phyloP scores from a whole-genome alignment of 495 filamentous ascomycete species.

The Tuber calosporum region DNA sequence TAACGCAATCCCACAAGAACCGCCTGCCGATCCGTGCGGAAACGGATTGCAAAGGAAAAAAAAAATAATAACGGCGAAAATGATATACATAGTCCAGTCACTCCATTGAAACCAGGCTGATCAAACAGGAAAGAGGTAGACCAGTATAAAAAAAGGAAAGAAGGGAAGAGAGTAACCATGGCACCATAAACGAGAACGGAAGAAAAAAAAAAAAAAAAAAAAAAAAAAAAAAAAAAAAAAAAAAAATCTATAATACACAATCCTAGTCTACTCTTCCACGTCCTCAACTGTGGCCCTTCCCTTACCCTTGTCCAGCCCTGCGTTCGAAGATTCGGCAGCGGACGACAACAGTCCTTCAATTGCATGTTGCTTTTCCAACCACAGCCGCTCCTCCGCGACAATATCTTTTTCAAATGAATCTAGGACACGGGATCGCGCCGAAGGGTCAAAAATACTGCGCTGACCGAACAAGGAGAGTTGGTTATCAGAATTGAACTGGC shows the following conservation, averaged over 20 bases:
- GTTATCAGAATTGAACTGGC: constrained; percentile 24
- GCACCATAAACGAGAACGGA: not conserved
- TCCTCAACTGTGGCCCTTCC: constrained; percentile 18
- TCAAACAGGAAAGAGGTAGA: not conserved
- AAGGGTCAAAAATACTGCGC: constrained; percentile 28
- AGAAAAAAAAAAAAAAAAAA: not conserved
- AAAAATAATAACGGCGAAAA: not conserved
- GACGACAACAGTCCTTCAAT: constrained; percentile 29
- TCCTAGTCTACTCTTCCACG: not conserved
- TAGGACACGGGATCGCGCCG: constrained; percentile 27
- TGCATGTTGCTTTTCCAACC: constrained; percentile 16
- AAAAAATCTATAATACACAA: not conserved
- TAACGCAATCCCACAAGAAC: not conserved
- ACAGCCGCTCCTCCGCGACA: constrained; percentile 22
- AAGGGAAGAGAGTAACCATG: not conserved
- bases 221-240: too few relatives aligned
- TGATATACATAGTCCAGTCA: not conserved
- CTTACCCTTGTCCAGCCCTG: constrained; percentile 13
- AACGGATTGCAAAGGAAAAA: not conserved
- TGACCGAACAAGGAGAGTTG: constrained; percentile 30
- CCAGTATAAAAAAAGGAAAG: not conserved
- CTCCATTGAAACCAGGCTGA: not conserved
- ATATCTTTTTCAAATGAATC: constrained; percentile 29
- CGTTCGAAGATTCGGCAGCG: not conserved
- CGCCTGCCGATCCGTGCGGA: not conserved